Base-by-base conservation (phyloP, 108 stramenopile species). In the Cyclotella choctawhatcheeana region DNA sequence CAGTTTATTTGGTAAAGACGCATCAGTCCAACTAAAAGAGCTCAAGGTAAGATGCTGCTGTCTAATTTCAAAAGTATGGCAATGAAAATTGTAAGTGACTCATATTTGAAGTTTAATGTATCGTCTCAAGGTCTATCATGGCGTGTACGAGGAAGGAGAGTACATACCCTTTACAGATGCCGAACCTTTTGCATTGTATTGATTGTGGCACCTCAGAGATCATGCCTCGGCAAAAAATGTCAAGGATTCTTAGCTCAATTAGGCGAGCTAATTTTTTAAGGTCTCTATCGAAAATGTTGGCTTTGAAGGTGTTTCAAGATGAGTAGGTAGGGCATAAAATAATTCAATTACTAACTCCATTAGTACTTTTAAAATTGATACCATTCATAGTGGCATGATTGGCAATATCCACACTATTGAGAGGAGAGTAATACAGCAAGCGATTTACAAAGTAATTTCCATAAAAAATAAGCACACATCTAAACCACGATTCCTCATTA, bases 131-230 rank as follows among this genome's bases (percentile, higher is more conserved):
- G 65, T 53, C 1, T 67, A 67, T 33, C 65, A 67, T 56, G 67
- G 67, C 6, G 91, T 94, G 1, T 84, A 81, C 64, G 77, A 55
- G 5, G 76, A 86, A 48, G 91, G 82, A 24, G 93, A 95, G 56
- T 92, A 79, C 53, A 81, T 95, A 44, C 93, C 93, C 5, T 95
- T 95, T 56, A 89, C 89, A 25, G 93, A 95, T 82, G 93, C 93
- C 4, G 93, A 95, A 54, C 93, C 93, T 8, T 95, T 95, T 81
- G 93, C 93, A 1, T 78, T 95, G 52, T 90, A 90, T 64, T 94
- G 14, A 53, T 6, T 40, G 37, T 8, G 6, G 37, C 37, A 40
- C 37, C 37, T 40, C 8, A 40, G 37, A 40, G 37, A 40, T n/a
- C n/a, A n/a, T n/a, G n/a, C n/a, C n/a, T n/a, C n/a, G n/a, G n/a